A percentile compares a stretch with the other conserved stretches of the same genome.
Conservation (phyloP, 768 basidiomycete species). For the Daedaleopsis sinensis region DNA sequence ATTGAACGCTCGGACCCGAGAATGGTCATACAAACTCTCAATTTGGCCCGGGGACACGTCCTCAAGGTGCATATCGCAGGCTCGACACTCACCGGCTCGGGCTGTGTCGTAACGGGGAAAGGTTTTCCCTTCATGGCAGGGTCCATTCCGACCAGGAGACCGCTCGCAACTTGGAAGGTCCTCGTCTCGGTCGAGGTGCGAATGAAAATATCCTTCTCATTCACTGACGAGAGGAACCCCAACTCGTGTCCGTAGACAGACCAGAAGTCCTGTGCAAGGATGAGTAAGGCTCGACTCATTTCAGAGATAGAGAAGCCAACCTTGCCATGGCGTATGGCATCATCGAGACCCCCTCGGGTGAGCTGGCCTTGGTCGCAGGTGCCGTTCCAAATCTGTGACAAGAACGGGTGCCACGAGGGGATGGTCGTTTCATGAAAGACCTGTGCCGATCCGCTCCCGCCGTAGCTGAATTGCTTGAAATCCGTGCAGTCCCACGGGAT, state of each 20-base stretch:
- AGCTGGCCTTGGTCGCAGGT: conserved; percentile 52
- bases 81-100: conserved; percentile 37
- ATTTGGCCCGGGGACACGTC: neutral
- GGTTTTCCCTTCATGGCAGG: conserved; percentile 30
- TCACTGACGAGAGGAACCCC: conserved; percentile 40
- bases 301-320: conserved; percentile 19
- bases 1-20: neutral
- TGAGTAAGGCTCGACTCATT: neutral
- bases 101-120: conserved; percentile 47
- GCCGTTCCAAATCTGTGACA: conserved; percentile 47
- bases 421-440: conserved; percentile 44
- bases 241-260: conserved; percentile 42
- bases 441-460: conserved; percentile 33
- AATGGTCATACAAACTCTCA: neutral
- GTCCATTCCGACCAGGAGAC: conserved; percentile 50
- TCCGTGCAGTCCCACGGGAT: conserved; percentile 45
- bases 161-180: conserved; percentile 51
- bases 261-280: conserved; percentile 45
- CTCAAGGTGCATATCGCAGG: neutral
- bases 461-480: conserved; percentile 43
- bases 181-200: conserved; percentile 49
- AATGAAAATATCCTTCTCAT: conserved; percentile 42
- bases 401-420: conserved; percentile 47
- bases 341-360: conserved; percentile 45
- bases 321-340: conserved; percentile 46